A percentile compares a stretch with the other conserved stretches of the same genome.
Conservation (phyloP, 2,329 filamentous ascomycete species). For the Knufia petricola region DNA sequence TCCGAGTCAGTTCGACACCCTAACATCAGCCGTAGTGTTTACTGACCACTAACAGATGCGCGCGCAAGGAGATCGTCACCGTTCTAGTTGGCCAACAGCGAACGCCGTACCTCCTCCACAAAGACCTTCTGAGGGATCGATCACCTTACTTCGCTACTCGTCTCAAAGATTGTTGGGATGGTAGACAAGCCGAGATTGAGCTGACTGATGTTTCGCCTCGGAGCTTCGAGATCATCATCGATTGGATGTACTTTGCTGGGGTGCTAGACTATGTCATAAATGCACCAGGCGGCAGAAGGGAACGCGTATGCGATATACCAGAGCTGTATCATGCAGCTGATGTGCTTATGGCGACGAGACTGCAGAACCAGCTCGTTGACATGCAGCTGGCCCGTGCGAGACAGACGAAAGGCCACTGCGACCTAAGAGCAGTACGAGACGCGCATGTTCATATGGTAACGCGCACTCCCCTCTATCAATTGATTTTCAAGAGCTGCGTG, state of each 20-base stretch:
- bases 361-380: slow-evolving; percentile 4
- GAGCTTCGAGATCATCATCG: slow-evolving; percentile 44
- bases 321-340: slow-evolving; percentile 2
- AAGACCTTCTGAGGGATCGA: slow-evolving; percentile 33
- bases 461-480: not conserved
- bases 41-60: not conserved
- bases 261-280: slow-evolving; percentile 9
- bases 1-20: not conserved
- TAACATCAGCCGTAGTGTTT: not conserved
- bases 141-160: slow-evolving; percentile 43
- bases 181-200: slow-evolving; percentile 37
- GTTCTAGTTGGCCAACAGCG: slow-evolving; percentile 40
- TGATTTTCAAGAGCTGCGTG: not conserved
- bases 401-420: not conserved
- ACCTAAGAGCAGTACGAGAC: not conserved
- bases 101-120: slow-evolving; percentile 18
- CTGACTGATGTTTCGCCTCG: slow-evolving; percentile 42
- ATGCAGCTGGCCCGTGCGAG: not conserved
- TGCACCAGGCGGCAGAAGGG: no score
- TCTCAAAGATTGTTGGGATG: slow-evolving; percentile 38
- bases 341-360: not conserved
- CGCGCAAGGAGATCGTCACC: slow-evolving; percentile 29
- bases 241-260: slow-evolving; percentile 19
- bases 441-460: not conserved
- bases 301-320: not conserved